These are phyloP conservation scores for Schwanniomyces yamadae DNA, from an alignment of 805 yeast genomes.

Conservation along the genomic window DNA sequence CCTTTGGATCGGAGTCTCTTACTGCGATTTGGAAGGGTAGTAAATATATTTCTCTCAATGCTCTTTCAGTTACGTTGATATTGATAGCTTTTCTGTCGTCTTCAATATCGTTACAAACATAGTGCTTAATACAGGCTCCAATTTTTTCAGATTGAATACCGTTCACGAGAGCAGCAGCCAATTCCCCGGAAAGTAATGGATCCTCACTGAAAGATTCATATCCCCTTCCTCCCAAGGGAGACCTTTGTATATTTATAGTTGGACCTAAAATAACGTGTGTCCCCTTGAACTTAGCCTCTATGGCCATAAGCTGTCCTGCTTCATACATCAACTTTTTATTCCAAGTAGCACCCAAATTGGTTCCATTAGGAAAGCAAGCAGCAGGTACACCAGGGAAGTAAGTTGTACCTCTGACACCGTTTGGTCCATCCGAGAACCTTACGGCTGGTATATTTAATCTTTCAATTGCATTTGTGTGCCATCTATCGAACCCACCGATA, in stretches of 20 bases:
- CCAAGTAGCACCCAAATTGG: conserved; percentile 31
- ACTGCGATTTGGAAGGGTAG: conserved; percentile 34
- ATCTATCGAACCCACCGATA: conserved; percentile 41
- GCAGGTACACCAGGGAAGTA: conserved; percentile 26
- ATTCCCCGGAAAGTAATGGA: conserved; percentile 29
- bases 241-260: conserved; percentile 32
- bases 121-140: conserved; percentile 33
- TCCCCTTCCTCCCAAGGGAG: conserved; percentile 34
- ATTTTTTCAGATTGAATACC: conserved; percentile 16
- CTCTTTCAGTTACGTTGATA: conserved; percentile 28
- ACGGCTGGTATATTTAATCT: conserved; percentile 45
- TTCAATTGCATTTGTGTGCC: conserved; percentile 47
- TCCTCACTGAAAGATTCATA: conserved; percentile 35
- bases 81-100: conserved; percentile 27
- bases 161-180: conserved; percentile 21
- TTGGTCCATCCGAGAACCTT: conserved; percentile 40
- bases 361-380: conserved; percentile 36
- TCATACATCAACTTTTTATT: conserved; percentile 22
- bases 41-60: conserved; percentile 32
- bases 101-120: conserved; percentile 32
- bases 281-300: conserved; percentile 29
- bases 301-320: conserved; percentile 31
- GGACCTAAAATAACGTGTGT: conserved; percentile 33
- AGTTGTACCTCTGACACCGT: conserved; percentile 33
- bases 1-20: conserved; percentile 26